Conservation (phyloP, 2,329 filamentous ascomycete species). For the Diaporthe sp. region DNA sequence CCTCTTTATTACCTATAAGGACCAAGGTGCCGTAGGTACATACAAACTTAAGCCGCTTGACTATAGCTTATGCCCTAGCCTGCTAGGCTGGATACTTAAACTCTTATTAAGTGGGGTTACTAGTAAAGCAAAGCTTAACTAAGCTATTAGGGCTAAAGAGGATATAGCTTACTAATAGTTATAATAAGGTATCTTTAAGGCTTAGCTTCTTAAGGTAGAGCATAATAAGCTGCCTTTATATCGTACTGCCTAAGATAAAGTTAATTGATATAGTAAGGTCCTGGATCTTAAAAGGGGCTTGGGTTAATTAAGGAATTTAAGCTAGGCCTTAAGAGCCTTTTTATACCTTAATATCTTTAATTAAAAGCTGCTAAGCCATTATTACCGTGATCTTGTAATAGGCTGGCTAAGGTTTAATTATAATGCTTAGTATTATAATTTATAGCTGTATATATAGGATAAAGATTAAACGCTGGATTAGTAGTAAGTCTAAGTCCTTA, state of each 20-base stretch:
- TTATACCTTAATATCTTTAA: neutral
- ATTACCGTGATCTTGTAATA: neutral
- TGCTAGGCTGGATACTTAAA: neutral
- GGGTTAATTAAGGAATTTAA: neutral
- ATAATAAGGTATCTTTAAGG: neutral
- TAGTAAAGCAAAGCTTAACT: neutral
- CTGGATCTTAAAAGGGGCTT: neutral
- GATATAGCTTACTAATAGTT: neutral
- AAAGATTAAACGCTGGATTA: neutral
- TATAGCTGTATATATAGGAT: neutral
- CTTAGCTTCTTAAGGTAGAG: neutral
- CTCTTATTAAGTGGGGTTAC: neutral
- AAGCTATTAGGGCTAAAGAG: neutral
- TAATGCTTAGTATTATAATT: neutral
- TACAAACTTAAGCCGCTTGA: neutral
- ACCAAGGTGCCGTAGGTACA: neutral
- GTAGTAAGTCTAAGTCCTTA: neutral
- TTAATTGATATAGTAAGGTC: neutral
- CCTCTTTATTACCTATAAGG: neutral
- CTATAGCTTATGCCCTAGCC: accelerated
- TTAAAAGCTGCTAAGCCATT: neutral
- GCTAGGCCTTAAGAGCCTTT: neutral
- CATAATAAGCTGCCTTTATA: neutral
- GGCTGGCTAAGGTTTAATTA: neutral
- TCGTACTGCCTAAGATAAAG: neutral